These are phyloP conservation scores for Mycena kentingensis DNA, from an alignment of 768 basidiomycete genomes.

Conservation along the genomic window DNA sequence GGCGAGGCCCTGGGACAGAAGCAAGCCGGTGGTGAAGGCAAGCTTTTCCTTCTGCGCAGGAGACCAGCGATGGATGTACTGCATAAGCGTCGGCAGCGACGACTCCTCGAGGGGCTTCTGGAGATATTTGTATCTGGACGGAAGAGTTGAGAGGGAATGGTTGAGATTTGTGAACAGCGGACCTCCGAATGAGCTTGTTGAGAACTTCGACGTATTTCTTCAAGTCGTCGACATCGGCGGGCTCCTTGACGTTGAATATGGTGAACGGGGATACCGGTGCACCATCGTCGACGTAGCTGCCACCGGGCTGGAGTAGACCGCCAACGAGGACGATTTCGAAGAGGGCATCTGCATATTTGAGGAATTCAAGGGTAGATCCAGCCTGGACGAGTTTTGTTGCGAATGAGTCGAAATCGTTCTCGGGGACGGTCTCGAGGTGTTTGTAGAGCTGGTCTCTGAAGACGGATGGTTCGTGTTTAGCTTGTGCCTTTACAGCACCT, in stretches of 20 bases:
- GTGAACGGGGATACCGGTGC: conserved; percentile 88
- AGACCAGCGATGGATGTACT: conserved; percentile 88
- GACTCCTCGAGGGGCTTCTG: conserved; percentile 92
- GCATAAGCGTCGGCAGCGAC: conserved; percentile 79
- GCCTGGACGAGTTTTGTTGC: conserved; percentile 86
- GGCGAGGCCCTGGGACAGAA: conserved; percentile 83
- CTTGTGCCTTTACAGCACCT: conserved; percentile 88
- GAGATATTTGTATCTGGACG: conserved; percentile 92
- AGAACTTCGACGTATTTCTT: conserved; percentile 93
- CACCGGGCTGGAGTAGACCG: conserved; percentile 95
- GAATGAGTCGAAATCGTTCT: conserved; percentile 81
- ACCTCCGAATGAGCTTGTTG: conserved; percentile 96
- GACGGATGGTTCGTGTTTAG: conserved; percentile 92
- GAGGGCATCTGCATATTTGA: conserved; percentile 96
- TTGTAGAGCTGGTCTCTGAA: conserved; percentile 94
- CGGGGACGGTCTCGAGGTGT: conserved; percentile 80
- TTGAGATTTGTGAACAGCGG: conserved; percentile 17
- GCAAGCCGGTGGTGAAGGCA: conserved; percentile 74
- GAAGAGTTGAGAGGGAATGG: conserved; percentile 11
- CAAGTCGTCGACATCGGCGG: conserved; percentile 80
- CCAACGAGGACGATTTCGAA: conserved; percentile 97
- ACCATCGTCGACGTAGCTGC: conserved; percentile 85
- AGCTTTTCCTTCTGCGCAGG: conserved; percentile 79
- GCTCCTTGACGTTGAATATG: conserved; percentile 77
- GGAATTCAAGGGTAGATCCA: conserved; percentile 88